Evolutionary conservation across 768 basidiomycete genomes (phyloP), one percentile per base, ranked within the genome.

Genomic region (Boletus eberwhitei): DNA sequence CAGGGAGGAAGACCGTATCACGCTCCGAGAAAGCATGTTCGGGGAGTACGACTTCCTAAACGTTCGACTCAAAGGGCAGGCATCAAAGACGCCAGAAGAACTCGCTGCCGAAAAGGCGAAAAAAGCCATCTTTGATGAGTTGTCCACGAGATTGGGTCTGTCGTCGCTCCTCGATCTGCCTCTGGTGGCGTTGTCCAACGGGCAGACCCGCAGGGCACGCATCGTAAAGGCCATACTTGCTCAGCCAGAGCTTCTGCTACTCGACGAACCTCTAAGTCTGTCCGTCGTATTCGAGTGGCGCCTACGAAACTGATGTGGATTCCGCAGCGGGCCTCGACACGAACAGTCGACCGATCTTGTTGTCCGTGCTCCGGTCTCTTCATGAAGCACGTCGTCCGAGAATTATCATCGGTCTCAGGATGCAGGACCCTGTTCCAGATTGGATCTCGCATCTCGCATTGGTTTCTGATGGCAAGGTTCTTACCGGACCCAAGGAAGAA

Each of bases 261-360:
- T 98, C n/a, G 94, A 97, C 57, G 96, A 98, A 68, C 95, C 94
- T 1, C 75, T 93, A 36, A 92, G 92, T 93, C 59, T 53, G 86
- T 40, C 8, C 5, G 14, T 48, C 39, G 5, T 45, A 2, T 24
- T 41, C 34, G 21, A 55, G 44, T 36, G 41, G 36, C 5, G 32
- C 13, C 37, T 38, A 17, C 22, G 41, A 34, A 5, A 31, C 45
- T 43, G 36, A 38, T 34, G 37, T 22, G 50, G 48, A 52, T 46
- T 50, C 17, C 29, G n/a, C 52, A 93, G 92, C 93, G 57, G 93
- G 93, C 1, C 74, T 95, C 14, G 93, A 95, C 61, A 73, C 76
- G 4, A 59, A 77, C 14, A 84, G 79, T 5, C 81, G 91, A 14
- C 77, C 79, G 1, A 71, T 74, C 11, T 71, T 93, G 2, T 70